Conservation (phyloP, 2,329 filamentous ascomycete genomes). For the Aspergillus phoenicis region DNA sequence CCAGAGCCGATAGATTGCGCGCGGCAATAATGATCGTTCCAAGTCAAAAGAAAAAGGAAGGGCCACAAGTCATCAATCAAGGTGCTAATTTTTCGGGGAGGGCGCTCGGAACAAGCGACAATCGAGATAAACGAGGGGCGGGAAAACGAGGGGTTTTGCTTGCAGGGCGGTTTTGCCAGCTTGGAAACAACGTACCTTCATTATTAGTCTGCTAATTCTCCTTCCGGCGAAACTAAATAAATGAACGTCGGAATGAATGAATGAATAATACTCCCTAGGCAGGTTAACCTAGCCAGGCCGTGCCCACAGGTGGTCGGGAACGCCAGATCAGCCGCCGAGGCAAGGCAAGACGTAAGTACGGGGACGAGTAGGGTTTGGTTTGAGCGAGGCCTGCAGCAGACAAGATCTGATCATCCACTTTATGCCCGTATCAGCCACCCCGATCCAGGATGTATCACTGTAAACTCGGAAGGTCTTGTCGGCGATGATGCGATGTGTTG, state of each 20-base stretch:
- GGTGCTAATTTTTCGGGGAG: slow-evolving; percentile 11
- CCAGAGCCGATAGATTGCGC: background rate
- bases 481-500: background rate
- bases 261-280: background rate
- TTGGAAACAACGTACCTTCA: slow-evolving; percentile 25
- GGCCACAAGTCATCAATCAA: slow-evolving; percentile 2
- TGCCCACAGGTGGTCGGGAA: background rate
- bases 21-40: background rate
- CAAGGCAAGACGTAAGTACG: slow-evolving; percentile 1
- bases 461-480: background rate
- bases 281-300: slow-evolving; percentile 6
- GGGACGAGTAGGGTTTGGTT: background rate
- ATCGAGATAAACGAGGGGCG: slow-evolving; percentile 24
- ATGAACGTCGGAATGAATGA: background rate
- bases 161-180: background rate
- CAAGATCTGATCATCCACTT: background rate
- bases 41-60: background rate
- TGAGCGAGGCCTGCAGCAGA: background rate
- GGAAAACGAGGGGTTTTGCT: slow-evolving; percentile 17
- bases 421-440: background rate
- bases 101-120: slow-evolving; percentile 22
- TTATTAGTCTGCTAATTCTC: slow-evolving; percentile 12
- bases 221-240: slow-evolving; percentile 3
- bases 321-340: background rate
- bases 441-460: background rate